Percentiles rank a stretch among this genome's conserved stretches.
phyloP scores from a whole-genome alignment of 352 stramenopile species.

The Phytophthora europaea region DNA sequence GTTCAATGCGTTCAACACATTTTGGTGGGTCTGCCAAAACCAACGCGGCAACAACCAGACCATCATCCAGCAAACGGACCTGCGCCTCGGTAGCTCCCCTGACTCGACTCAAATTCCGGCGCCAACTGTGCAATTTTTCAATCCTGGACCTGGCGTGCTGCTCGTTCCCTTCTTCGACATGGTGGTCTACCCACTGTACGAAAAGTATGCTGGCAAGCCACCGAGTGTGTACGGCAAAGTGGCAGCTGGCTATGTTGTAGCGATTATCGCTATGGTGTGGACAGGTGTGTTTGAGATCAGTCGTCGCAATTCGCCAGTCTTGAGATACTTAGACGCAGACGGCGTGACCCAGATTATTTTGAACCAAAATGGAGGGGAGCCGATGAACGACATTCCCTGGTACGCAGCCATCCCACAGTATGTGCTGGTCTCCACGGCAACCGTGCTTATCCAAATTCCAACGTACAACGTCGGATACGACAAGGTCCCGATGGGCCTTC shows the following conservation, averaged over 20 bases:
- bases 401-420: slow-evolving; percentile 49
- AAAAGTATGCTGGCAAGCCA: slow-evolving; percentile 42
- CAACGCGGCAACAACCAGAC: slow-evolving; percentile 70
- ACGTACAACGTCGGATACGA: slow-evolving; percentile 50
- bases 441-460: slow-evolving; percentile 41
- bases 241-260: slow-evolving; percentile 41
- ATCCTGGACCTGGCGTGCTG: slow-evolving; percentile 44
- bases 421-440: slow-evolving; percentile 40
- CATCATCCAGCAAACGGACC: slow-evolving; percentile 68
- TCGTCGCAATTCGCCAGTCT: slow-evolving; percentile 23
- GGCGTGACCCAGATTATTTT: slow-evolving; percentile 25
- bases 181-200: slow-evolving; percentile 50
- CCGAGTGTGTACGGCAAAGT: slow-evolving; percentile 49
- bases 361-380: slow-evolving; percentile 36
- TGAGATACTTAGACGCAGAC: slow-evolving; percentile 26
- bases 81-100: slow-evolving; percentile 41
- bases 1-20: slow-evolving; percentile 53
- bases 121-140: slow-evolving; percentile 58
- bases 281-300: slow-evolving; percentile 43
- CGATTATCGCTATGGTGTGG: slow-evolving; percentile 49
- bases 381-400: slow-evolving; percentile 17
- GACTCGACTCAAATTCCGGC: slow-evolving; percentile 53
- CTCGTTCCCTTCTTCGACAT: slow-evolving; percentile 46
- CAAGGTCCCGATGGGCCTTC: slow-evolving; percentile 38
- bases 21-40: slow-evolving; percentile 64